Evolutionary conservation across 73 alveolate species (phyloP), one percentile per base, ranked within the genome.

Genomic region (Paramecium pentaurelia): DNA sequence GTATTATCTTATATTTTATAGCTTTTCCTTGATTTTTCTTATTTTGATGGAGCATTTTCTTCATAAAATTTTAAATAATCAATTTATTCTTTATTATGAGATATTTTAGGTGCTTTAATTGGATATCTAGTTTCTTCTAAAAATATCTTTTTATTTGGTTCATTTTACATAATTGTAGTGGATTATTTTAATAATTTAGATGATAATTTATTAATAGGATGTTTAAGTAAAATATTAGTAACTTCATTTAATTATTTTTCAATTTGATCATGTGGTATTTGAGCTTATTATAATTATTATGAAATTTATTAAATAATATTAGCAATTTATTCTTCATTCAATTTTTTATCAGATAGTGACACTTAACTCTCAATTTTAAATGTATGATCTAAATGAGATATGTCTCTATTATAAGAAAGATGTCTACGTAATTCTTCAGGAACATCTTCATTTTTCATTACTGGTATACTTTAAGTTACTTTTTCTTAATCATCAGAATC

Each of bases 11-110:
- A 20, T 37, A 37, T 12, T 20, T 73, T 40, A 36, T 73, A 36
- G 2, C 60, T 40, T 38, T 40, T 40, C n/a, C 14, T 73, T 16
- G 58, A 73, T 34, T 73, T 40, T 6, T 73, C 87, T 16, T 73
- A 16, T 73, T 73, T 37, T 1, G 87, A 16, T 0, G 87, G 60
- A 12, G 58, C 87, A 37, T 73, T 73, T 8, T 73, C 87, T 73
- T 73, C 87, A 73, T 73, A 73, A 73, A 73, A 73, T 40, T 73
- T 73, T 10, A 37, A 36, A 36, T 73, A 73, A 73, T 73, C 87
- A 36, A 73, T 73, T 36, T 73, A 20, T 0, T 73, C 87, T 40
- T 37, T 37, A 12, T 40, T 73, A 54, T 18, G 70, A 6, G 60
- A 37, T 2, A 40, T 8, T 73, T 73, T 37, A n/a, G 54, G 32